A percentile compares a stretch with the other conserved stretches of the same genome.
Evolutionary conservation across 164 flowering plant species (phyloP).

Genomic region (Brasenia schreberi): DNA sequence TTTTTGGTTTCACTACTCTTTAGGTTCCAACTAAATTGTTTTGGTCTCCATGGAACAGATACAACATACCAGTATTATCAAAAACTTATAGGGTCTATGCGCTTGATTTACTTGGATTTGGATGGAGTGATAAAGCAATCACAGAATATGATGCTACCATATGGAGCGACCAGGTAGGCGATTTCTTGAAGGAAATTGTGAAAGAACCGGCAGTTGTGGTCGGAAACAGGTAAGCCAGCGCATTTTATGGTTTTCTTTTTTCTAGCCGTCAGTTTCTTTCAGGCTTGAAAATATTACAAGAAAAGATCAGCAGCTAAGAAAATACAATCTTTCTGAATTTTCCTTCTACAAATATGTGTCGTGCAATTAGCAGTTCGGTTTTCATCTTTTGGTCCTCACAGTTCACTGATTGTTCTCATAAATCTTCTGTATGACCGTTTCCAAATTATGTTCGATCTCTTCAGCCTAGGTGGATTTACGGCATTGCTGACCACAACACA

Average conservation of each 20-base stretch:
- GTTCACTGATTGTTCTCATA: too few species aligned
- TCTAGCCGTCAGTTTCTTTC: too few species aligned
- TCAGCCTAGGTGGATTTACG: constrained; percentile 97
- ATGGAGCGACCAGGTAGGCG: constrained; percentile 90
- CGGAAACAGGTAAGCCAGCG: constrained; percentile 66
- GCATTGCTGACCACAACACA: constrained; percentile 71
- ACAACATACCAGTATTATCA: constrained; percentile 87
- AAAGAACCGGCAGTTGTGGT: constrained; percentile 79
- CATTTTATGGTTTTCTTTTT: too few species aligned
- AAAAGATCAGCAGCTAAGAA: too few species aligned
- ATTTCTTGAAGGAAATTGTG: constrained; percentile 83
- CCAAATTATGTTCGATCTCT: constrained; percentile 4
- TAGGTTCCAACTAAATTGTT: too few species aligned
- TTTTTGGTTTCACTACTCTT: too few species aligned
- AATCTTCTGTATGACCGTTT: neutral
- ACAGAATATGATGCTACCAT: constrained; percentile 82
- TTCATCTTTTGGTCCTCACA: neutral
- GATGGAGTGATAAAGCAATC: constrained; percentile 96
- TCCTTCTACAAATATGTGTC: too few species aligned
- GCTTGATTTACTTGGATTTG: constrained; percentile 87
- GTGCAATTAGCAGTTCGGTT: neutral
- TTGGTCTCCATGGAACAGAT: constrained; percentile 29
- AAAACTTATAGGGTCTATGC: constrained; percentile 88
- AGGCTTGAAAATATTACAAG: too few species aligned
- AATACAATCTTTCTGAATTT: too few species aligned